Conservation (phyloP, 2,329 filamentous ascomycete species). For the Pseudohalonectria lignicola region DNA sequence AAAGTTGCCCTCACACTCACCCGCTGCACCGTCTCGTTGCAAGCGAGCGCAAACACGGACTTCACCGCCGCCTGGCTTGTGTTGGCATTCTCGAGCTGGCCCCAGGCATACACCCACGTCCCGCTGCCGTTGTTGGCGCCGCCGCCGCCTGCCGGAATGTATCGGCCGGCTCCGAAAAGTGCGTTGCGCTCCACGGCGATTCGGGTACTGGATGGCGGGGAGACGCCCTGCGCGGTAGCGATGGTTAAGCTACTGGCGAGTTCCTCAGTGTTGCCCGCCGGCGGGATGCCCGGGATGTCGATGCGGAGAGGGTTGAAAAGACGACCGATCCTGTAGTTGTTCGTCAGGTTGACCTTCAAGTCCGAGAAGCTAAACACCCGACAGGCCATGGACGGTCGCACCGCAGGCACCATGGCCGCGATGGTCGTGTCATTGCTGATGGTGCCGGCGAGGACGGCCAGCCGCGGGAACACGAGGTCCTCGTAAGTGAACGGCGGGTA, state of each 20-base stretch:
- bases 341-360: slow-evolving; percentile 12
- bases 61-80: slow-evolving; percentile 14
- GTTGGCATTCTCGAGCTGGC: slow-evolving; percentile 13
- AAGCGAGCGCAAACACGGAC: slow-evolving; percentile 20
- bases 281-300: slow-evolving; percentile 10
- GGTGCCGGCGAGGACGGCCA: slow-evolving; percentile 8
- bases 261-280: slow-evolving; percentile 4
- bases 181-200: slow-evolving; percentile 6
- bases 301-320: slow-evolving; percentile 11
- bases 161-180: slow-evolving; percentile 8
- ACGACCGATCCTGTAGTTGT: slow-evolving; percentile 6
- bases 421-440: slow-evolving; percentile 10
- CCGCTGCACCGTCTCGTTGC: slow-evolving; percentile 21
- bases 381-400: slow-evolving; percentile 20
- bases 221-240: slow-evolving; percentile 2
- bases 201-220: neutral
- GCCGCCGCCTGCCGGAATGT: slow-evolving; percentile 6
- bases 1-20: slow-evolving; percentile 11
- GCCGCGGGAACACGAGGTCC: slow-evolving; percentile 16
- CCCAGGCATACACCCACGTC: slow-evolving; percentile 23
- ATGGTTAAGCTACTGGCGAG: slow-evolving; percentile 10
- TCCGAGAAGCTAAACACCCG: slow-evolving; percentile 11
- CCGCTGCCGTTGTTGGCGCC: slow-evolving; percentile 10
- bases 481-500: slow-evolving; percentile 25
- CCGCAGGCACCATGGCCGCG: slow-evolving; percentile 15